Evolutionary conservation across 148 eudicot species (phyloP), one percentile per base, ranked within the genome.

Genomic region (Rhododendron vialii): DNA sequence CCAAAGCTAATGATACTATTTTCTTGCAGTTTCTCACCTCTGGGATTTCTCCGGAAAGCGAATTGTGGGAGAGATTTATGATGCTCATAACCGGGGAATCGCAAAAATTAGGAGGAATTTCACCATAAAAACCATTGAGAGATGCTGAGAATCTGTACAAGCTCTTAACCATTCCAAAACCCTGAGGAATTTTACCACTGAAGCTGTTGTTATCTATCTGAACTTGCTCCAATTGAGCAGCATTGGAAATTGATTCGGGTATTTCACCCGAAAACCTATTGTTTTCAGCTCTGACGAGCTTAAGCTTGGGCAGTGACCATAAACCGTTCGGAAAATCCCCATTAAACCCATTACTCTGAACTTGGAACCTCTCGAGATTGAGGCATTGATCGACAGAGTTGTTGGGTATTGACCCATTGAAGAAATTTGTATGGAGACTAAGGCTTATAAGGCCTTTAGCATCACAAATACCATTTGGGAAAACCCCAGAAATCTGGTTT

Each of bases 121-220:
- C 91, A 76, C 98, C 98, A 83, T 87, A 82, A 36, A 96, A 90
- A 86, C 88, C 86, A 84, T 96, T 96, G 51, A 90, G 90, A 28
- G 98, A 94, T 51, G 98, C 98, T n/a, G 98, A 94, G 67, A 96
- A 94, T 87, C 98, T 93, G 85, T 96, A 96, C 84, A 96, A 91
- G 85, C 88, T 96, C 83, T 55, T 90, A 7, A 96, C 89, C 86
- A 76, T 81, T 22, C 98, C 98, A 92, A 96, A 90, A 73, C 98
- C 96, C 43, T 82, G 85, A 78, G 98, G 98, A 74, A 96, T 89
- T 84, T 55, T 85, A 83, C 95, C 92, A 85, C 85, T 89, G 85
- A 96, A 94, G 69, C 92, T 94, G 88, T 96, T 96, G 88, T 94
- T 94, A 92, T 96, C 98, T 85, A 96, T 94, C 92, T 96, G 98